Base-by-base conservation (phyloP, 495 filamentous ascomycete genomes). In the Trichocladium uniseriatum region DNA sequence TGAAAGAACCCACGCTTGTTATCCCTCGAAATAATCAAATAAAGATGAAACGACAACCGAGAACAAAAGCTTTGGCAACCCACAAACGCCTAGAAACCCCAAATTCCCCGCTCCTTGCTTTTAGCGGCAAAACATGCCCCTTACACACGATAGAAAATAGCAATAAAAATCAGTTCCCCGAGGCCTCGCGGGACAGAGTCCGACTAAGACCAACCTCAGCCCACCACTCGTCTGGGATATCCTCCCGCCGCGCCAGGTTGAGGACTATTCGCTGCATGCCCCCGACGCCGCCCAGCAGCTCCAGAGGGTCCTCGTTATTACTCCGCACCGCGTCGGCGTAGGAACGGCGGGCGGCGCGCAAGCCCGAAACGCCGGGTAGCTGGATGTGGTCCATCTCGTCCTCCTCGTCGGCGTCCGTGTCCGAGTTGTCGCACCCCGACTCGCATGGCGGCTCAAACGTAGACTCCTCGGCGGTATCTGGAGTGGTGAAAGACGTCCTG, bases 161-260 rank as follows among this genome's bases (percentile, higher is more conserved):
- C 4, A 34, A 40, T 20, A 41, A 38, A 45, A 53, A 13, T 57
- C 49, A 67, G 34, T 59, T 66, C 5, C 51, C 44, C 29, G 57
- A 56, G 14, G 55, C 57, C 28, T 72, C 72, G 18, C 68, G 70
- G n/a, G 69, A 66, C 54, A 77, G 64, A 13, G 74, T 80, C 54
- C 80, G 77, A 50, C 72, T 79, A 41, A 89, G 70, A 4, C 85
- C 86, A 49, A 79, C 82, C 52, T 79, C 76, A 40, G 76, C 77
- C 86, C 86, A 91, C 80, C 81, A 87, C 42, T 82, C 77, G 40
- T 88, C 84, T 0, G 84, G 82, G 51, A 89, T 80, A 56, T 88
- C 82, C 55, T 82, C 75, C 8, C 83, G 69, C 9, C 78, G 70
- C 40, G 79, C 77, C 52, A 89, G 71, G 24, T 78, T 71, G 53